Conservation (phyloP, 805 yeast species). For the baker's yeast (Saccharomyces cerevisiae) region DNA sequence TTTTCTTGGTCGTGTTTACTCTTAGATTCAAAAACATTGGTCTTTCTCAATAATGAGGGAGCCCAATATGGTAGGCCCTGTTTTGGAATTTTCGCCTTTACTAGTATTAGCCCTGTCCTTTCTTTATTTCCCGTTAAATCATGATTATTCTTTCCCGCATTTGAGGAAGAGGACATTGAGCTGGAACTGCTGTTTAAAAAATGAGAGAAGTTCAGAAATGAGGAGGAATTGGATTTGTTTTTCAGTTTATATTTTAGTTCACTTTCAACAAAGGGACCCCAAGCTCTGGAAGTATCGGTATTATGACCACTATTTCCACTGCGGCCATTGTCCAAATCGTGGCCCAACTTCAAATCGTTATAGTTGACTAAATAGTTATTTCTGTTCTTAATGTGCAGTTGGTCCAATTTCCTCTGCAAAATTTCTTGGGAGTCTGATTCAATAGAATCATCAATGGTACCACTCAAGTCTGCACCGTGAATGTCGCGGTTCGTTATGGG, state of each 20-base stretch:
- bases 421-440: constrained; percentile 20
- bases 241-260: constrained; percentile 14
- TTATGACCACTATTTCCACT: not conserved
- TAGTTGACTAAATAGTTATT: constrained; percentile 2
- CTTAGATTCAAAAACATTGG: constrained; percentile 25
- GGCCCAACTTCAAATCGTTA: not conserved
- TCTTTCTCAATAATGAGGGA: constrained; percentile 28
- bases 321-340: not conserved
- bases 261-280: constrained; percentile 6
- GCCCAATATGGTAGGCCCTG: constrained; percentile 30
- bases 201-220: not conserved
- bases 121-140: constrained; percentile 3
- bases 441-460: constrained; percentile 16
- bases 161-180: not conserved
- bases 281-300: not conserved
- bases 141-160: not conserved
- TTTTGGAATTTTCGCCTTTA: constrained; percentile 24
- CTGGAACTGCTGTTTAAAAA: not conserved
- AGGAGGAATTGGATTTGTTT: not conserved
- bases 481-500: constrained; percentile 14
- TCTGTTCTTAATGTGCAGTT: constrained; percentile 13
- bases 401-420: constrained; percentile 20
- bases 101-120: constrained; percentile 24
- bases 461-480: constrained; percentile 24
- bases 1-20: constrained; percentile 28